Base-by-base conservation (phyloP, 306 rosid genomes). In the Mimosa pudica region DNA sequence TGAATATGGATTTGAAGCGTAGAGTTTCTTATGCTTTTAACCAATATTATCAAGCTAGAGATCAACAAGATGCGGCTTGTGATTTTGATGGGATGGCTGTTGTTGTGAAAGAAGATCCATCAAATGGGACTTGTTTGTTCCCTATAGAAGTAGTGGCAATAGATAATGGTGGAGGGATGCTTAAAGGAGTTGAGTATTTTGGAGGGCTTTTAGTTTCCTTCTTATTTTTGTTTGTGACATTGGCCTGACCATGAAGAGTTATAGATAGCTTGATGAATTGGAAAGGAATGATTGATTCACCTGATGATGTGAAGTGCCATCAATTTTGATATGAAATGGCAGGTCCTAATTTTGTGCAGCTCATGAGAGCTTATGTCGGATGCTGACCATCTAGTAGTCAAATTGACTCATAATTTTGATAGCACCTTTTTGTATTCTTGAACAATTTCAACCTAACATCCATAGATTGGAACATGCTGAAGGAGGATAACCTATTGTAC, bases 21-120 rank as follows among this genome's bases (percentile, higher is more conserved):
- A 83, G 75, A 32, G 71, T 77, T 11, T 89, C 97, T 0, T 94
- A 81, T 83, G 95, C 97, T 66, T 94, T 82, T 61, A 94, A 92
- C 7, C 89, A 88, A 51, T 88, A 48, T 49, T 94, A 61, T 77
- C 98, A 92, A 80, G 75, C 74, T n/a, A 86, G 71, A 2, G 92
- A 89, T 49, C 97, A 94, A 72, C 81, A 85, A 36, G 86, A 81
- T 51, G 93, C 88, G 78, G 90, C 89, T 0, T 92, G 98, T 45
- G 62, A 81, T 69, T 94, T 92, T 33, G 4, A 54, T 0, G 90
- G 94, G 4, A 0, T 71, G 11, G 95, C 84, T 10, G 48, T 47
- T 35, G 83, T 89, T 71, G 92, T 90, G 3, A 45, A 75, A 0
- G 0, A 80, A 0, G 84, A 94, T 45, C 84, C 89, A 0, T 80